Evolutionary conservation across 1,284 basidiomycete species (phyloP).

Genomic region (Papiliotrema laurentii): DNA sequence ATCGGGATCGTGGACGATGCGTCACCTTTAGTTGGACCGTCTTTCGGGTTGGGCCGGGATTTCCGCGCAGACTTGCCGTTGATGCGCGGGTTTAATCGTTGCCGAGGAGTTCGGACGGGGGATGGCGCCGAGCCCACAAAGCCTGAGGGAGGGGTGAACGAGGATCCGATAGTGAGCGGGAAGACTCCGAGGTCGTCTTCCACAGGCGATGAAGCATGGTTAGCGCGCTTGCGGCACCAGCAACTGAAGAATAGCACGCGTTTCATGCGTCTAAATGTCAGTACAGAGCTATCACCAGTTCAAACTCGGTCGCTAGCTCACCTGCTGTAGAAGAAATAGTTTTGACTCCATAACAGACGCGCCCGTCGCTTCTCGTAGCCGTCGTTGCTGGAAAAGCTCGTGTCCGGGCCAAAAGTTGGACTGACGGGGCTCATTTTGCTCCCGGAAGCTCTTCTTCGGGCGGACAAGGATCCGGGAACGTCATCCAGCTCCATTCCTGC

Average conservation of each 20-base stretch:
- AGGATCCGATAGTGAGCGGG: conserved; percentile 2
- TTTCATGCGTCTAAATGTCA: conserved; percentile 57
- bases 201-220: neutral
- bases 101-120: neutral
- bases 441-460: conserved; percentile 55
- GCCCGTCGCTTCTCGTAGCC: conserved; percentile 57
- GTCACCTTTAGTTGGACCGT: conserved; percentile 18
- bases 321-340: conserved; percentile 95
- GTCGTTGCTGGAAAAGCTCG: conserved; percentile 19
- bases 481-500: conserved; percentile 33
- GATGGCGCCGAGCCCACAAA: neutral
- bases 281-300: conserved; percentile 4
- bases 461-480: conserved; percentile 9
- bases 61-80: conserved; percentile 5
- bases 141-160: conserved; percentile 1
- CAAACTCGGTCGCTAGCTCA: conserved; percentile 53
- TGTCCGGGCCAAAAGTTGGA: neutral
- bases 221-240: conserved; percentile 69
- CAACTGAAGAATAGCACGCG: conserved; percentile 88
- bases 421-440: conserved; percentile 27
- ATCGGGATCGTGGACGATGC: conserved; percentile 39
- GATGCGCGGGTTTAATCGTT: neutral
- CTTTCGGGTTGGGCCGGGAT: conserved; percentile 5
- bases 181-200: neutral
- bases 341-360: conserved; percentile 91